A percentile compares a stretch with the other conserved stretches of the same genome.
These are phyloP conservation scores for Candida arabinofermentans DNA, from an alignment of 805 yeast species.

Conservation along the genomic window DNA sequence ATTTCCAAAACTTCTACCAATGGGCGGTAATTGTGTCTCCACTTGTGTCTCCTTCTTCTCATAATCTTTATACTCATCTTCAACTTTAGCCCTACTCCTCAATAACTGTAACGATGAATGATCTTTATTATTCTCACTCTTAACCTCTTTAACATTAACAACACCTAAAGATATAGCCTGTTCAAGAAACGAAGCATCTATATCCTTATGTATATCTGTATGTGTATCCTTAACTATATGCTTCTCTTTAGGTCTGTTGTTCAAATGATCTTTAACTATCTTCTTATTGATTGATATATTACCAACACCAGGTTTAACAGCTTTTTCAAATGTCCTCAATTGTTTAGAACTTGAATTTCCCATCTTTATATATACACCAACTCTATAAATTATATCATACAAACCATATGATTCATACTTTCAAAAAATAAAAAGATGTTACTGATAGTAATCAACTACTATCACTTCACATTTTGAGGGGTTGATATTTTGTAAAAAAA, in stretches of 20 bases:
- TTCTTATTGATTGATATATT: neutral
- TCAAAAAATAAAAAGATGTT: neutral
- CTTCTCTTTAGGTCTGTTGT: neutral
- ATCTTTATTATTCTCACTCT: slow-evolving; percentile 7
- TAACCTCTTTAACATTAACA: slow-evolving; percentile 17
- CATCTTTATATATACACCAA: too few species aligned
- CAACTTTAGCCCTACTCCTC: slow-evolving; percentile 20
- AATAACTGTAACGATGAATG: slow-evolving; percentile 23
- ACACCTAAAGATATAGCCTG: slow-evolving; percentile 24
- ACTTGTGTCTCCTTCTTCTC: slow-evolving; percentile 5
- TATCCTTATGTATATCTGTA: slow-evolving; percentile 1
- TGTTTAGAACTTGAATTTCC: slow-evolving; percentile 24
- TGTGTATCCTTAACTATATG: neutral
- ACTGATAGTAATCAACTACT: neutral
- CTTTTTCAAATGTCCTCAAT: slow-evolving; percentile 11
- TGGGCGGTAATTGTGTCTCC: neutral
- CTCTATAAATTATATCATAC: too few species aligned
- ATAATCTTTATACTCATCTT: slow-evolving; percentile 16
- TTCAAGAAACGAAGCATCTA: slow-evolving; percentile 11
- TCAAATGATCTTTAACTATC: neutral
- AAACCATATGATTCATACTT: too few species aligned
- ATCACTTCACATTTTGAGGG: neutral
- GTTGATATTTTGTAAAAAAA: neutral
- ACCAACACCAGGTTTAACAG: neutral
- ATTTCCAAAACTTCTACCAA: neutral